A percentile compares a stretch with the other conserved stretches of the same genome.
phyloP scores from a whole-genome alignment of 148 eudicot genomes.

The Salicornia ramosissima region DNA sequence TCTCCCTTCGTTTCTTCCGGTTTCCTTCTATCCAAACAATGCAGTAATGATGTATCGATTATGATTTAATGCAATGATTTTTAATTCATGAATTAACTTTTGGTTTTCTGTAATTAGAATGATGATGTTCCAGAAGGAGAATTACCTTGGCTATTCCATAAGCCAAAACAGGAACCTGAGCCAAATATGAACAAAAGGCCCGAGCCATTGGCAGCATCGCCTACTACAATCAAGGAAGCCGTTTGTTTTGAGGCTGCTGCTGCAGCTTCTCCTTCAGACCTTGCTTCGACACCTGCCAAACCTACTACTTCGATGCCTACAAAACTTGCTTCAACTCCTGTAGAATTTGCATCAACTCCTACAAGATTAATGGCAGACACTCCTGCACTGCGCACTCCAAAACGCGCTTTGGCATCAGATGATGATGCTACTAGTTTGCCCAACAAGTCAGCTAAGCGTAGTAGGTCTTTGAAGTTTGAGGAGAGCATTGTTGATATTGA shows the following conservation, averaged over 20 bases:
- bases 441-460: constrained; percentile 31
- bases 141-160: constrained; percentile 59
- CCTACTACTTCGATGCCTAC: neutral
- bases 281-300: constrained; percentile 13
- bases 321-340: constrained; percentile 40
- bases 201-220: constrained; percentile 25
- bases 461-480: constrained; percentile 54
- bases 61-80: neutral
- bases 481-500: constrained; percentile 14
- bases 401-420: constrained; percentile 51
- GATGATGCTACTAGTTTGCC: constrained; percentile 38
- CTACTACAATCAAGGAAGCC: too few relatives aligned
- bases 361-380: constrained; percentile 55
- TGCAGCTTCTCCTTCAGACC: too few relatives aligned
- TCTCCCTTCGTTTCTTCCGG: too few relatives aligned
- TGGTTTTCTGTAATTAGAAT: constrained; percentile 33
- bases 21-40: too few relatives aligned
- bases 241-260: too few relatives aligned
- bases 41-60: too few relatives aligned
- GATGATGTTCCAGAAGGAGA: constrained; percentile 69
- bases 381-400: constrained; percentile 46
- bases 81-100: neutral
- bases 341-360: constrained; percentile 42
- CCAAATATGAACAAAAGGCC: constrained; percentile 21
- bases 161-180: constrained; percentile 26